These are phyloP conservation scores for Microbotryomycetes sp. DNA, from an alignment of 1,284 basidiomycete genomes.

Conservation along the genomic window DNA sequence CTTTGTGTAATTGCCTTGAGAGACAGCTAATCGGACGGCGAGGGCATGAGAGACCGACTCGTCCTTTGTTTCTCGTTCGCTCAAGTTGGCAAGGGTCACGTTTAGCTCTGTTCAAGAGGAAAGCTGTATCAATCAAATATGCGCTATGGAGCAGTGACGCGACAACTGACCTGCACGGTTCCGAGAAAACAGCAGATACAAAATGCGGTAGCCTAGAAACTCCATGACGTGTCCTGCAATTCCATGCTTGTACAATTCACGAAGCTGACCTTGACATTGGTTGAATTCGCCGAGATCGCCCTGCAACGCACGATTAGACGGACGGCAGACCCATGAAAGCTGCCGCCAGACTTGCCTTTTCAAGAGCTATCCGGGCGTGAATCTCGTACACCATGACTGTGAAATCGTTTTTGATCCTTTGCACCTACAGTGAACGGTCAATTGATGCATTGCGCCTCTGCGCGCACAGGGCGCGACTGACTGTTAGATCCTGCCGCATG, in stretches of 20 bases:
- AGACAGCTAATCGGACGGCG: slow-evolving; percentile 74
- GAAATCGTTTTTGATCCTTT: slow-evolving; percentile 98
- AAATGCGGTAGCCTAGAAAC: slow-evolving; percentile 94
- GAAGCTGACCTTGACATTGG: slow-evolving; percentile 88
- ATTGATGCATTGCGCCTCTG: too few relatives aligned
- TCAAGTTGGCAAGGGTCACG: slow-evolving; percentile 90
- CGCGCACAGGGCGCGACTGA: slow-evolving; percentile 40
- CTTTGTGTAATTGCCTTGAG: slow-evolving; percentile 87
- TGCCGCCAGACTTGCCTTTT: slow-evolving; percentile 57
- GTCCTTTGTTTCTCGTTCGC: slow-evolving; percentile 73
- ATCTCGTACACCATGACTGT: slow-evolving; percentile 97
- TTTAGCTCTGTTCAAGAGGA: slow-evolving; percentile 65
- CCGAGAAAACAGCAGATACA: slow-evolving; percentile 88
- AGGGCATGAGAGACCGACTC: slow-evolving; percentile 80
- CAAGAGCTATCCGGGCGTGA: slow-evolving; percentile 92
- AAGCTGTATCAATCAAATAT: slow-evolving; percentile 22
- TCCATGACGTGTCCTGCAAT: slow-evolving; percentile 86
- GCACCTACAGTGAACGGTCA: slow-evolving; percentile 59
- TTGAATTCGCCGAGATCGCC: slow-evolving; percentile 98
- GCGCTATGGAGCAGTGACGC: background rate
- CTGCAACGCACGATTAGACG: slow-evolving; percentile 44
- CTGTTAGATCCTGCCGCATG: slow-evolving; percentile 92
- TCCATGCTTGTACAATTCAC: slow-evolving; percentile 83
- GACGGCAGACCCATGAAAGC: slow-evolving; percentile 6
- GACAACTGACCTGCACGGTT: slow-evolving; percentile 74